Base-by-base conservation (phyloP, 495 filamentous ascomycete species). In the Daldinia vernicosa region DNA sequence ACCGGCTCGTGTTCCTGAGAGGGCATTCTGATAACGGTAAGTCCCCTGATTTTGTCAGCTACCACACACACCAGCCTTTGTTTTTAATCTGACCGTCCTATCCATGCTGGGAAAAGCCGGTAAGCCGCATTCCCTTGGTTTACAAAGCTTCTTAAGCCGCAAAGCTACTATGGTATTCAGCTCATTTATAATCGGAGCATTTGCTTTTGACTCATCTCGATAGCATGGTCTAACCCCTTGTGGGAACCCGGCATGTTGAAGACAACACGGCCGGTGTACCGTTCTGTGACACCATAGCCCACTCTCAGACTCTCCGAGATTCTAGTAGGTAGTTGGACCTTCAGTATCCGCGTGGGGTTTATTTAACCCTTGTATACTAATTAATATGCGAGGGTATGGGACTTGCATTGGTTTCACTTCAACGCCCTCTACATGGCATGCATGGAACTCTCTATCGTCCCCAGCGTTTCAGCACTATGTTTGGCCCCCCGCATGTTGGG, bases 1-100 rank as follows among this genome's bases (percentile, higher is more conserved):
- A 69, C 64, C 66, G 65, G 60, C 61, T 73, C 70, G 66, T 73
- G 70, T 73, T 73, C 59, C 62, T 64, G 67, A 63, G 67, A 59
- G 61, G 70, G 54, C 52, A 67, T 66, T 60, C 67, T 63, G 71
- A 70, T 74, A 74, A 74, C 54, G 67, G 33, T 27, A 40, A 28
- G n/a, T 47, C 30, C 51, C 40, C 47, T 54, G 14, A 51, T 60
- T 64, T 30, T 61, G 61, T 61, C 70, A 72, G 60, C 65, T n/a
- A 56, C 60, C 66, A 67, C 66, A 60, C 66, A 64, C 66, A 69
- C 27, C 35, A 27, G 26, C 37, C 59, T 65, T 45, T 63, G 24
- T 60, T 61, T 35, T 22, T 27, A 58, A 53, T 70, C 59, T 67
- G 63, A 60, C 62, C 52, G 67, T 70, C 58, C 71, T 67, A 67